A percentile compares a stretch with the other conserved stretches of the same genome.
Evolutionary conservation across 2,329 filamentous ascomycete species (phyloP).

Genomic region (Fusarium stilboides): DNA sequence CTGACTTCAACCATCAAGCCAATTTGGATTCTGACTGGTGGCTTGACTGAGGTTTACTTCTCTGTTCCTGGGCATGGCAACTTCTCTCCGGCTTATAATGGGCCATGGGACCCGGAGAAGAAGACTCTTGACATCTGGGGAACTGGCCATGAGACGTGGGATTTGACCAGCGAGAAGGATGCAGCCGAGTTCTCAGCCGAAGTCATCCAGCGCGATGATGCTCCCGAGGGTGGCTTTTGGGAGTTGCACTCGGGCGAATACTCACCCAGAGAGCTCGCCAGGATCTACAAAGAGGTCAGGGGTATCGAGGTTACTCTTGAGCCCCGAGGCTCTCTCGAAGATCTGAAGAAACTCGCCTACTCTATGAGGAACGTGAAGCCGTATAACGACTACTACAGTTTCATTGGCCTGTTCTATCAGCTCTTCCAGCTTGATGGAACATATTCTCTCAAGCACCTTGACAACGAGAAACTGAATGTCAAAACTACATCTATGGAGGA

Average conservation of each 20-base stretch:
- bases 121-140: neutral
- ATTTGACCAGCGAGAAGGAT: no score
- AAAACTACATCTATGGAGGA: neutral
- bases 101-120: neutral
- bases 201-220: no score
- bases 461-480: conserved; percentile 3
- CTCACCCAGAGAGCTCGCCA: no score
- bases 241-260: no score
- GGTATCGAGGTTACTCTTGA: no score
- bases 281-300: no score
- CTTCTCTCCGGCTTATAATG: neutral
- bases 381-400: neutral
- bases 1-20: no score
- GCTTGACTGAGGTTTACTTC: neutral
- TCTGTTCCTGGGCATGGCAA: neutral
- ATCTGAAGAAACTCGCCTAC: neutral
- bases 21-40: no score
- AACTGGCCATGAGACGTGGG: neutral
- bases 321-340: neutral
- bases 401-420: conserved; percentile 1
- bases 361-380: neutral
- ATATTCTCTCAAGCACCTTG: neutral
- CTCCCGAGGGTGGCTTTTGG: no score
- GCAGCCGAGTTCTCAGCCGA: no score
- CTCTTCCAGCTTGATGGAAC: neutral